Conservation (phyloP, 805 yeast genomes). For the Vanderwaltozyma polyspora region DNA sequence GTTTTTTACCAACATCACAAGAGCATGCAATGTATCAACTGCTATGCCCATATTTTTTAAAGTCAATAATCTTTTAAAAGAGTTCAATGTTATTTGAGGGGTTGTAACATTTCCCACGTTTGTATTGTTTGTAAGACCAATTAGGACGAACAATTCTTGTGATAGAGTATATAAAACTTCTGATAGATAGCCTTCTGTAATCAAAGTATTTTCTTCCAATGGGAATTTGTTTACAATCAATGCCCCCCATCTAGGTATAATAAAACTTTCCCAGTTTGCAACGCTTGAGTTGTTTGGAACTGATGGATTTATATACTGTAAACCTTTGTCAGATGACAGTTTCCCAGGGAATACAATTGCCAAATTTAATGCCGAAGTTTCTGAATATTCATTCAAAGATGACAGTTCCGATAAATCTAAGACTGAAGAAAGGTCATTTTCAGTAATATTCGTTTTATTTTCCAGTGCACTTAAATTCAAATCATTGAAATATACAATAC, state of each 20-base stretch:
- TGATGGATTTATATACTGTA: slow-evolving; percentile 24
- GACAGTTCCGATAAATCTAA: slow-evolving; percentile 71
- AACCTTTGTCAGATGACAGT: slow-evolving; percentile 28
- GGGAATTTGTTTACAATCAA: slow-evolving; percentile 34
- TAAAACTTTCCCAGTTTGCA: slow-evolving; percentile 31
- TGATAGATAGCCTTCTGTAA: slow-evolving; percentile 37
- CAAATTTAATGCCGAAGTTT: slow-evolving; percentile 61
- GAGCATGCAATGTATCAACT: slow-evolving; percentile 59
- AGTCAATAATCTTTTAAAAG: slow-evolving; percentile 48
- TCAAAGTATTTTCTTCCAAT: slow-evolving; percentile 16
- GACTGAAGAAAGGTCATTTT: slow-evolving; percentile 56
- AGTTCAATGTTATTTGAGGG: slow-evolving; percentile 53
- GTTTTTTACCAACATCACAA: slow-evolving; percentile 55
- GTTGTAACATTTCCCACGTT: slow-evolving; percentile 32
- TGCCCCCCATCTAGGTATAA: slow-evolving; percentile 84
- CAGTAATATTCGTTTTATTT: slow-evolving; percentile 26
- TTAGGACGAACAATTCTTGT: slow-evolving; percentile 57
- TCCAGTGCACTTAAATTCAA: slow-evolving; percentile 24
- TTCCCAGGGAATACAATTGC: slow-evolving; percentile 34
- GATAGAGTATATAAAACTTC: slow-evolving; percentile 60
- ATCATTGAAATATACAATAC: slow-evolving; percentile 51
- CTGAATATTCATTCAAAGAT: slow-evolving; percentile 39
- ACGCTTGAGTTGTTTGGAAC: background rate
- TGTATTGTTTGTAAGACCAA: slow-evolving; percentile 56
- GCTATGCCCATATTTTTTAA: slow-evolving; percentile 50